Conservation (phyloP, 2,329 filamentous ascomycete species). For the Erysiphe pulchra region DNA sequence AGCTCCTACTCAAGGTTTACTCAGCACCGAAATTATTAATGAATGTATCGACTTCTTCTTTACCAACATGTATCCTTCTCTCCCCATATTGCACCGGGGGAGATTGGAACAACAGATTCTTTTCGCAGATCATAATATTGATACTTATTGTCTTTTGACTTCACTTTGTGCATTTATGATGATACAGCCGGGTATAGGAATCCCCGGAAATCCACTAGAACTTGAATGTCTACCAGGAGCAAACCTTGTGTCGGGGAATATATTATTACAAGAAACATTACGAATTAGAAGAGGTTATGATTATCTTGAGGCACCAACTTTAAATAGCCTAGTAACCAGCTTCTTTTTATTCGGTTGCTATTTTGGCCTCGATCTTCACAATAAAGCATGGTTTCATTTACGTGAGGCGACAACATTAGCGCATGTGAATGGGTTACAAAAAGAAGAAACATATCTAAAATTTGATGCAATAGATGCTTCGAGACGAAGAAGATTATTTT, state of each 20-base stretch:
- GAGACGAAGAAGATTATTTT: slow-evolving; percentile 40
- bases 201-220: slow-evolving; percentile 30
- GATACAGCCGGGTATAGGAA: slow-evolving; percentile 40
- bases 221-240: slow-evolving; percentile 27
- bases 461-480: slow-evolving; percentile 33
- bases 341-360: slow-evolving; percentile 56
- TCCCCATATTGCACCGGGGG: slow-evolving; percentile 34
- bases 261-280: slow-evolving; percentile 40
- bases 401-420: slow-evolving; percentile 51
- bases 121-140: slow-evolving; percentile 34
- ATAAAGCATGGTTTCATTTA: slow-evolving; percentile 56
- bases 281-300: slow-evolving; percentile 38
- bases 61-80: slow-evolving; percentile 34
- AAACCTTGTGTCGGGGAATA: slow-evolving; percentile 35
- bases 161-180: slow-evolving; percentile 42
- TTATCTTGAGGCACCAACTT: slow-evolving; percentile 27
- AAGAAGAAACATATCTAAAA: slow-evolving; percentile 34
- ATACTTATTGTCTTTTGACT: slow-evolving; percentile 36
- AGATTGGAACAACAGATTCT: slow-evolving; percentile 30
- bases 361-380: slow-evolving; percentile 45
- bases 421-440: slow-evolving; percentile 32
- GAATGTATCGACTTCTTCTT: slow-evolving; percentile 45
- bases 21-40: slow-evolving; percentile 36
- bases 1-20: slow-evolving; percentile 30
- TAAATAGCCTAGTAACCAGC: slow-evolving; percentile 41